phyloP scores from a whole-genome alignment of 768 basidiomycete species.

The Gloeopeniophorella convolvens region DNA sequence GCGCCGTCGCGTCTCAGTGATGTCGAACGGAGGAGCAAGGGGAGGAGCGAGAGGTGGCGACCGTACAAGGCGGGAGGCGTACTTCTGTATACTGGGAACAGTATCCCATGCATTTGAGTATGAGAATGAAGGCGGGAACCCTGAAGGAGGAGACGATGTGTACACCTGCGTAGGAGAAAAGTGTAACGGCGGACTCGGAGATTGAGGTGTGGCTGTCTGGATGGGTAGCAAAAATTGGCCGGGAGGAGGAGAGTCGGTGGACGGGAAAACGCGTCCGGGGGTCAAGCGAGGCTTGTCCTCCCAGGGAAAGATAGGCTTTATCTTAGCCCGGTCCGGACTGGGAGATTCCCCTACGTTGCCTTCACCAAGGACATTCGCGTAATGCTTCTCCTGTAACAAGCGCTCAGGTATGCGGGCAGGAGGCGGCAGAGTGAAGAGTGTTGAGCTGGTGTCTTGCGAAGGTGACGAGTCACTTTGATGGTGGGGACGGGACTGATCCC shows the following conservation, averaged over 20 bases:
- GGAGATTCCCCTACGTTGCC: constrained; percentile 38
- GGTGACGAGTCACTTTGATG: constrained; percentile 31
- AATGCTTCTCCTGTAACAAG: constrained; percentile 66
- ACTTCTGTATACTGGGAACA: constrained; percentile 72
- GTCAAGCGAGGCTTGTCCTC: constrained; percentile 64
- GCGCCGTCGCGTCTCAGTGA: constrained; percentile 29
- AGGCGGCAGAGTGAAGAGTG: constrained; percentile 57
- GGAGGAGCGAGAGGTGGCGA: constrained; percentile 37
- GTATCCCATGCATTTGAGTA: constrained; percentile 85
- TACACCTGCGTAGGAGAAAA: constrained; percentile 16
- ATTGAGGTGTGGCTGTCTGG: constrained; percentile 1
- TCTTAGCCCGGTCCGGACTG: constrained; percentile 63
- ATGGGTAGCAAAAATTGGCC: constrained; percentile 17
- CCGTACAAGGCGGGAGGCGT: constrained; percentile 55
- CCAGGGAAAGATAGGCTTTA: constrained; percentile 92
- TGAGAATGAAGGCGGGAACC: constrained; percentile 50
- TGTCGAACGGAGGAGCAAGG: constrained; percentile 46
- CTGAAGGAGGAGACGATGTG: constrained; percentile 32
- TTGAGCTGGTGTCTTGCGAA: constrained; percentile 22
- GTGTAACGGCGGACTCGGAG: constrained; percentile 24
- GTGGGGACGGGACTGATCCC: constrained; percentile 60
- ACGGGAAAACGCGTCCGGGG: constrained; percentile 65
- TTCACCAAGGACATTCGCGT: constrained; percentile 50
- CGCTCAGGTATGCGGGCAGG: constrained; percentile 58
- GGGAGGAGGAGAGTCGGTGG: constrained; percentile 22